Evolutionary conservation across 2,329 filamentous ascomycete species (phyloP).

Genomic region (Calonectria pseudoturangicola): DNA sequence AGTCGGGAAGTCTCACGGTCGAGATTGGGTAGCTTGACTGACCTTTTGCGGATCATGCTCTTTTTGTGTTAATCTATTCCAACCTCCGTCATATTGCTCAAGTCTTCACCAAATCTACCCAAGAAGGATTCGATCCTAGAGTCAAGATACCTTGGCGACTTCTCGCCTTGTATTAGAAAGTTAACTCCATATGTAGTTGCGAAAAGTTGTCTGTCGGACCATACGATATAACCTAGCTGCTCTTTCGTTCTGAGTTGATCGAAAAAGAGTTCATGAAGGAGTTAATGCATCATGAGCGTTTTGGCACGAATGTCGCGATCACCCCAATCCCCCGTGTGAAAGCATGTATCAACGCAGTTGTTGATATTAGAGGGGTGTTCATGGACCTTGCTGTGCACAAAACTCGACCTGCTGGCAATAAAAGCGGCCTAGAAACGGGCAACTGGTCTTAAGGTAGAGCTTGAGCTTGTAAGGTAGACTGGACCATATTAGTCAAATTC

Average conservation of each 20-base stretch:
- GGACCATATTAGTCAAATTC: constrained; percentile 87
- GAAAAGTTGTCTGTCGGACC: constrained; percentile 83
- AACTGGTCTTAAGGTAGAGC: constrained; percentile 85
- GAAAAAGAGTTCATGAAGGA: constrained; percentile 94
- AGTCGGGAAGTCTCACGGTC: constrained; percentile 87
- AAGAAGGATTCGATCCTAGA: constrained; percentile 91
- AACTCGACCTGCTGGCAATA: constrained; percentile 89
- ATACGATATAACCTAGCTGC: constrained; percentile 97
- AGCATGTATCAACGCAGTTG: constrained; percentile 86
- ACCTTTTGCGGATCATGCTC: constrained; percentile 88
- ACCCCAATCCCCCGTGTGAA: constrained; percentile 81
- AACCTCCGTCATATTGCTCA: constrained; percentile 85
- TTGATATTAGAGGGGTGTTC: constrained; percentile 93
- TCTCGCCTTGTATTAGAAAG: constrained; percentile 95
- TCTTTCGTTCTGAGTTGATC: constrained; percentile 97
- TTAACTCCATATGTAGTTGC: constrained; percentile 89
- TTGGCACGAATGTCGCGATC: constrained; percentile 84
- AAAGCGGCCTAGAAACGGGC: constrained; percentile 84
- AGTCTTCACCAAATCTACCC: constrained; percentile 75
- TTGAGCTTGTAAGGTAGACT: constrained; percentile 84
- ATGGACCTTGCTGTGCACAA: constrained; percentile 85
- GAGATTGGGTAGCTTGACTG: constrained; percentile 95
- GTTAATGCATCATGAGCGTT: constrained; percentile 87
- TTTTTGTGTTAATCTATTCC: constrained; percentile 95
- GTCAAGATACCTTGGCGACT: constrained; percentile 87